These are phyloP conservation scores for Starmera caribaea DNA, from an alignment of 805 yeast species.

Conservation along the genomic window DNA sequence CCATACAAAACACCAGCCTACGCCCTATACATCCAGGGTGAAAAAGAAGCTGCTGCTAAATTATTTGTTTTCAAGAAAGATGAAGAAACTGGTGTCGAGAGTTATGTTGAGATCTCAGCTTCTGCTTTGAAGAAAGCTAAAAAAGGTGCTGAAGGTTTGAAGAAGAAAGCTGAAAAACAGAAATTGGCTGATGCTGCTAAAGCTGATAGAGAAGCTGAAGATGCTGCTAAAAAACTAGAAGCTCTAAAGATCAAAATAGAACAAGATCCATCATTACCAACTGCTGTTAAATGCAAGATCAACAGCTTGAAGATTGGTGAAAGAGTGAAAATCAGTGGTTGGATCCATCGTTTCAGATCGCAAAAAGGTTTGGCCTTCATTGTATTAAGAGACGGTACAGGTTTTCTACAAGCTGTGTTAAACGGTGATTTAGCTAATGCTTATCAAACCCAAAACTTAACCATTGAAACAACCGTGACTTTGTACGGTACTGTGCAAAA, in stretches of 20 bases:
- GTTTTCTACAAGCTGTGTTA: conserved; percentile 79
- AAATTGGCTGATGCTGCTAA: conserved; percentile 42
- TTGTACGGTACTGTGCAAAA: conserved; percentile 73
- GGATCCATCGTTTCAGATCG: conserved; percentile 91
- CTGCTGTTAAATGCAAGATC: conserved; percentile 61
- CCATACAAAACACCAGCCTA: conserved; percentile 83
- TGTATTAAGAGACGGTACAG: conserved; percentile 93
- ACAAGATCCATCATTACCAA: conserved; percentile 67
- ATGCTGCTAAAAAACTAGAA: conserved; percentile 66
- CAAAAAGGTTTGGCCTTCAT: conserved; percentile 90
- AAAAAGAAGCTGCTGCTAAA: conserved; percentile 31
- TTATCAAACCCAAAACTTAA: conserved; percentile 71
- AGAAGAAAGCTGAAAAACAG: conserved; percentile 51
- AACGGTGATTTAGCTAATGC: conserved; percentile 91
- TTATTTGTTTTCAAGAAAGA: conserved; percentile 50
- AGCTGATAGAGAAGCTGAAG: conserved; percentile 54
- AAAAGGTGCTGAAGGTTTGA: conserved; percentile 88
- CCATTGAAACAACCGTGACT: conserved; percentile 78
- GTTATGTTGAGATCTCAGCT: conserved; percentile 70
- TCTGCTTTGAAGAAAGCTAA: conserved; percentile 93
- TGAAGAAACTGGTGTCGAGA: conserved; percentile 39
- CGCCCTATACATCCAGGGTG: conserved; percentile 48
- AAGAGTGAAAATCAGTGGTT: conserved; percentile 79
- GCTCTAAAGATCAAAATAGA: conserved; percentile 67
- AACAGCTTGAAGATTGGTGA: conserved; percentile 37